Base-by-base conservation (phyloP, 1,139 yeast genomes). In the Nadsonia commutata region DNA sequence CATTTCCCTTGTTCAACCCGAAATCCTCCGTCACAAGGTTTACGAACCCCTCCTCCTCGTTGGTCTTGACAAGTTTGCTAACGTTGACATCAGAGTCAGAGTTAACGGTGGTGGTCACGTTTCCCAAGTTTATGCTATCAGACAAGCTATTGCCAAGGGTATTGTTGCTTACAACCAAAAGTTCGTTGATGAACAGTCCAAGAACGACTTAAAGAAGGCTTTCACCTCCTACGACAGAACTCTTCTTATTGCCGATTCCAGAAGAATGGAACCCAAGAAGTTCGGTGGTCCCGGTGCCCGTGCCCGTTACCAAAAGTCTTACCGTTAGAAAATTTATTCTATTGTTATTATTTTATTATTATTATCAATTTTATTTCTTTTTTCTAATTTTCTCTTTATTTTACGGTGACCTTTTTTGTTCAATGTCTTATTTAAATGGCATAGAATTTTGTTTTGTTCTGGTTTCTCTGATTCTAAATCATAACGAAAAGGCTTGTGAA, bases 271-370 rank as follows among this genome's bases (percentile, higher is more conserved):
- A 79, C 99, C 99, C 81, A 90, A 90, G 96, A 90, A 90, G 80
- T 90, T 88, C 78, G 98, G 98, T 80, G 98, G 98, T 80, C 95
- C 94, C 75, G 98, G 98, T 85, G 98, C 98, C 76, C 90, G 98
- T 78, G 93, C 98, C 70, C 88, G 97, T 79, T 90, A 84, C 96
- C 98, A 90, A 80, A 90, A 90, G 75, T 90, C 98, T 72, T 90
- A 90, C 94, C 98, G 98, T 86, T 90, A 88, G 78, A 58, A 47
- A 39, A 20, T 40, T 43, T 45, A 38, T 31, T 38, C 11, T 36
- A 13, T 18, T 9, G 13, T 42, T 38, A n/a, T 20, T 42, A 40
- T 42, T 42, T 33, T 33, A 23, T 39, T 43, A 27, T 36, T 43
- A 13, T 13, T 27, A 27, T 27, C 16, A 27, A 8, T 27, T 27